phyloP scores from a whole-genome alignment of 2,329 filamentous ascomycete species.

The Corniculantispora saksenae region DNA sequence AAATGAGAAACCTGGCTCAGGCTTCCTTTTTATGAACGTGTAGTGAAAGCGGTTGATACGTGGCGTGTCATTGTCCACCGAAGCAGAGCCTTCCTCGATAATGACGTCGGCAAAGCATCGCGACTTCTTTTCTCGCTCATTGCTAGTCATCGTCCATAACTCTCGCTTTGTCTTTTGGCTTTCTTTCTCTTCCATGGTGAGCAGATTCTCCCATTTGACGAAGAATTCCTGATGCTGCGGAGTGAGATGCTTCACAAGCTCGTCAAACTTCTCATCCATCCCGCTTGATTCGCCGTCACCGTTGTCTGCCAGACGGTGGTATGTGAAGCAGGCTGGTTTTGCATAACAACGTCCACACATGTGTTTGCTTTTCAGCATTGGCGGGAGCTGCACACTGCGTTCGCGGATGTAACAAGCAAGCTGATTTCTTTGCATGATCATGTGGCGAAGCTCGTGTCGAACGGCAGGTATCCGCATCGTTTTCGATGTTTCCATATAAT shows the following conservation, averaged over 20 bases:
- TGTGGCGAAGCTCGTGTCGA: conserved; percentile 85
- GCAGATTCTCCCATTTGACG: conserved; percentile 86
- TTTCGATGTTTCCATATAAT: conserved; percentile 90
- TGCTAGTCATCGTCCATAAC: conserved; percentile 93
- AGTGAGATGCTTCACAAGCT: conserved; percentile 76
- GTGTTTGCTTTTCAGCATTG: conserved; percentile 80
- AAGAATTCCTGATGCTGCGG: conserved; percentile 80
- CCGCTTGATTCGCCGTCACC: conserved; percentile 81
- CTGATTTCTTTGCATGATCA: conserved; percentile 95
- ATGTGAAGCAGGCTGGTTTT: conserved; percentile 86
- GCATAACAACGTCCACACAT: conserved; percentile 88
- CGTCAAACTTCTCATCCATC: conserved; percentile 78
- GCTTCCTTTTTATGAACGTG: conserved; percentile 72
- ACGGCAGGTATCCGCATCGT: conserved; percentile 84
- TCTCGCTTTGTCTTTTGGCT: conserved; percentile 84
- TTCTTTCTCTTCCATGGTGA: conserved; percentile 94
- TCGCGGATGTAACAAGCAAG: conserved; percentile 83
- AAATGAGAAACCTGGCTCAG: conserved; percentile 72
- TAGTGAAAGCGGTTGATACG: conserved; percentile 94
- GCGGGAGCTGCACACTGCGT: conserved; percentile 75
- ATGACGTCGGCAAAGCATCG: conserved; percentile 88
- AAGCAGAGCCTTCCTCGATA: conserved; percentile 74
- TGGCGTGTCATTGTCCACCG: conserved; percentile 66
- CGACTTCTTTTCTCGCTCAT: conserved; percentile 82
- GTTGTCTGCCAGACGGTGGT: conserved; percentile 85